Conservation (phyloP, 768 basidiomycete genomes). For the Boletus rubescentipes region DNA sequence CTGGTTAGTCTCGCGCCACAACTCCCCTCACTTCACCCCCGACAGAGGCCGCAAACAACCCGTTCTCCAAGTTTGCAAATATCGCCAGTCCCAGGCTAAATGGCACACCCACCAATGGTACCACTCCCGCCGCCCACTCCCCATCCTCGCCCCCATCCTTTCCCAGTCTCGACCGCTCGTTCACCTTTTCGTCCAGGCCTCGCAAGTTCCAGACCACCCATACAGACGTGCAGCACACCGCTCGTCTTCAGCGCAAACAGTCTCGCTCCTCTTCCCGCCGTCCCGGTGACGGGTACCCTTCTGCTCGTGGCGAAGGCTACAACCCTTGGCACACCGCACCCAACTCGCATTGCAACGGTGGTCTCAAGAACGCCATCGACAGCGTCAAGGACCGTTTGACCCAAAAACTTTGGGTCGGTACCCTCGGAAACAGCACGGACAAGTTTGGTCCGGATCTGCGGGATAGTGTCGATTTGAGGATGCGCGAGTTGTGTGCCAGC, state of each 20-base stretch:
- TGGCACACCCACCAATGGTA: slow-evolving; percentile 15
- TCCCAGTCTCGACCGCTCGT: slow-evolving; percentile 26
- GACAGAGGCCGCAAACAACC: slow-evolving; percentile 54
- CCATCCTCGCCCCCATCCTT: background rate
- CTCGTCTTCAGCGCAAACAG: slow-evolving; percentile 49
- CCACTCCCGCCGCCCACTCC: background rate
- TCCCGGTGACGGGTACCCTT: slow-evolving; percentile 34
- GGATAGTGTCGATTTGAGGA: slow-evolving; percentile 52
- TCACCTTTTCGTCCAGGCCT: slow-evolving; percentile 24
- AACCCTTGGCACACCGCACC: slow-evolving; percentile 46
- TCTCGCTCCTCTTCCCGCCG: slow-evolving; percentile 55
- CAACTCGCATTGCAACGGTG: slow-evolving; percentile 81
- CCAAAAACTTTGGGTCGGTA: slow-evolving; percentile 64
- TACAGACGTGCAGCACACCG: slow-evolving; percentile 36
- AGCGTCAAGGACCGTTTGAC: slow-evolving; percentile 58
- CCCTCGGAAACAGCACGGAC: slow-evolving; percentile 72
- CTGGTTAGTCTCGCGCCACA: slow-evolving; percentile 37
- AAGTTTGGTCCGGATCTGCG: slow-evolving; percentile 55
- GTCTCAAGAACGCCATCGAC: slow-evolving; percentile 78
- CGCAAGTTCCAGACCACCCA: slow-evolving; percentile 54
- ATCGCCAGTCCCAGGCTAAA: slow-evolving; percentile 31
- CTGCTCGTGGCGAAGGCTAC: slow-evolving; percentile 22
- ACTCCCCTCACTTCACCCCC: slow-evolving; percentile 43
- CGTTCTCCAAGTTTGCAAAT: slow-evolving; percentile 51
- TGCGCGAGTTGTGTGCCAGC: slow-evolving; percentile 41